Evolutionary conservation across 2,329 filamentous ascomycete genomes (phyloP), one percentile per base, ranked within the genome.

Genomic region (Colletotrichum truncatum): DNA sequence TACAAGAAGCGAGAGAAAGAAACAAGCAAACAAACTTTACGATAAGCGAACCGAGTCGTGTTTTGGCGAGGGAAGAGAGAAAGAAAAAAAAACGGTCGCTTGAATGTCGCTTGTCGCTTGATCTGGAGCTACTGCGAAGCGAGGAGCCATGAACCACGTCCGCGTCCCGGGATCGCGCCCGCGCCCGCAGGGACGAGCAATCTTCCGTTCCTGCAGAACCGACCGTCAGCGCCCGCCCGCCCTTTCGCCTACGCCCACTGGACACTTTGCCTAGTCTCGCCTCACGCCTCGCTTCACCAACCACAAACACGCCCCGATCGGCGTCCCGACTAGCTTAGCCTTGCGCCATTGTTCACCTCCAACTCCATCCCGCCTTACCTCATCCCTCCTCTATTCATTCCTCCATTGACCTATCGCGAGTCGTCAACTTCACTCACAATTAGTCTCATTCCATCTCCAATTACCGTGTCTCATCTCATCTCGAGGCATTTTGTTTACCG

Each of bases 41-140:
- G 63, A 66, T 66, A 68, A 67, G 57, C 64, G 62, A 68, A 48
- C 49, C 55, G 49, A 57, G 53, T 62, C 65, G 57, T 34, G 65
- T 52, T 67, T 45, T 68, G 54, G 60, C 52, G 26, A 23, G 38
- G n/a, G n/a, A n/a, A n/a, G n/a, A n/a, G n/a, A n/a, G n/a, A n/a
- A 18, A 30, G 12, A 12, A 46, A 36, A 43, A 53, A 62, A 52
- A 53, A 62, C 43, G 62, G 53, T 65, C 65, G 67, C 60, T 69
- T 71, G 67, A 26, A 67, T 68, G 70, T 77, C 73, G 73, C 73
- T 75, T 75, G 71, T 78, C 74, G 75, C 74, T 78, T 78, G 72
- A 69, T 69, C 67, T 69, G 68, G 68, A 74, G 72, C 74, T 77
- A 75, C 73, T 71, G 69, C 68, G 73, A 77, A 77, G 75, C 74